Conservation (phyloP, 495 filamentous ascomycete species). For the Copromyces sp. region DNA sequence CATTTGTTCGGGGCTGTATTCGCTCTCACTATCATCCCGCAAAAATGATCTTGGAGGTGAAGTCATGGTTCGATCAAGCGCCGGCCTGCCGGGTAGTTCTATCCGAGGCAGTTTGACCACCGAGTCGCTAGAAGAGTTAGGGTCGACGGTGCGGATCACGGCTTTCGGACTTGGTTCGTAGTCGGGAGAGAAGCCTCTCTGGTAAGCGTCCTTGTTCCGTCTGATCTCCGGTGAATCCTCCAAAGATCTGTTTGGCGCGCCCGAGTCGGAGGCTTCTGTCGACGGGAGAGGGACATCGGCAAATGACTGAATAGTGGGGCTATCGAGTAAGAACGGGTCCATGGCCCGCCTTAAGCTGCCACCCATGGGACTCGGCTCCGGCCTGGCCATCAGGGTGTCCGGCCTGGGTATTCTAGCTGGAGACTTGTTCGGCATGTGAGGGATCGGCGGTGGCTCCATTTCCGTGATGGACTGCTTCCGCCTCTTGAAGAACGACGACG, state of each 20-base stretch:
- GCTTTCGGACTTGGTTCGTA: constrained; percentile 52
- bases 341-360: constrained; percentile 84
- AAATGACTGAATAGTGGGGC: constrained; percentile 13
- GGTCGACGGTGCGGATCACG: constrained; percentile 45
- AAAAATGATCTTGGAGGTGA: constrained; percentile 27
- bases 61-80: constrained; percentile 1
- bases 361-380: constrained; percentile 53
- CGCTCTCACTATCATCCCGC: constrained; percentile 29
- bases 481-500: constrained; percentile 83
- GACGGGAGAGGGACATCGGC: constrained; percentile 11
- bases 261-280: neutral
- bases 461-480: constrained; percentile 75
- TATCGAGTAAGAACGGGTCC: constrained; percentile 63
- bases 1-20: constrained; percentile 20
- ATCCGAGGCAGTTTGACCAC: neutral
- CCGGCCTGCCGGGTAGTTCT: constrained; percentile 14
- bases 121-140: constrained; percentile 15
- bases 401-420: constrained; percentile 23
- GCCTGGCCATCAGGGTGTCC: constrained; percentile 12
- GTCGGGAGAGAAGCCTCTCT: constrained; percentile 52
- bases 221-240: neutral
- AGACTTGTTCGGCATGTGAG: constrained; percentile 18
- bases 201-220: neutral
- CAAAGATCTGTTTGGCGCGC: neutral
- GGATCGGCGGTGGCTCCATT: constrained; percentile 32